Evolutionary conservation across 139 green algal species (phyloP).

Genomic region (Chara braunii): DNA sequence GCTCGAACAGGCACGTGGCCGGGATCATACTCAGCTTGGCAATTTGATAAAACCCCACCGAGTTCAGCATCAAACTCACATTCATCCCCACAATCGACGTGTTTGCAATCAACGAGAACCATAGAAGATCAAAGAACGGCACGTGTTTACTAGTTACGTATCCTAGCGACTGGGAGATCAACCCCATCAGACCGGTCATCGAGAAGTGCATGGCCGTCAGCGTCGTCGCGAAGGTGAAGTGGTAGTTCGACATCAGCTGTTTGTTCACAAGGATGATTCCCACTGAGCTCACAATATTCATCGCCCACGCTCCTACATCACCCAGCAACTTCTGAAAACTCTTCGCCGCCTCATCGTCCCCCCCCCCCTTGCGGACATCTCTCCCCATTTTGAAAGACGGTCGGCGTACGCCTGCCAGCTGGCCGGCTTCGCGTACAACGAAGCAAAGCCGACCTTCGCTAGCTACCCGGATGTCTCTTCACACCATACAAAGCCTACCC

Average conservation of each 20-base stretch:
- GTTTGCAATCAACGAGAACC: slow-evolving; percentile 53
- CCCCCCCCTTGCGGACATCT: too few species aligned
- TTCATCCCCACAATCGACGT: slow-evolving; percentile 62
- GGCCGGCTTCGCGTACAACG: too few species aligned
- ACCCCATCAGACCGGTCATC: slow-evolving; percentile 24
- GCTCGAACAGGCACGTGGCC: slow-evolving; percentile 77
- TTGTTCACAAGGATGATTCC: slow-evolving; percentile 43
- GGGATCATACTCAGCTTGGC: slow-evolving; percentile 93
- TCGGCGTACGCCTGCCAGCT: too few species aligned
- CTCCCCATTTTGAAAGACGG: too few species aligned
- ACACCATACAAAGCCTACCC: too few species aligned
- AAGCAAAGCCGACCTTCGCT: too few species aligned
- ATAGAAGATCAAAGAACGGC: slow-evolving; percentile 44
- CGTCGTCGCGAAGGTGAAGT: slow-evolving; percentile 37
- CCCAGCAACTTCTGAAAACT: slow-evolving; percentile 4
- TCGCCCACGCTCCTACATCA: slow-evolving; percentile 10
- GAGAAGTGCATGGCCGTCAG: slow-evolving; percentile 29
- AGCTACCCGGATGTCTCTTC: too few species aligned
- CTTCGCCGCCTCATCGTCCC: too few species aligned
- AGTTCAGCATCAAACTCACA: slow-evolving; percentile 62
- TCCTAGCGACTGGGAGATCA: slow-evolving; percentile 16
- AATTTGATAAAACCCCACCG: slow-evolving; percentile 55
- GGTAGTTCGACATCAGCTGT: slow-evolving; percentile 41
- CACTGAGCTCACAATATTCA: slow-evolving; percentile 36
- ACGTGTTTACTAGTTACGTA: slow-evolving; percentile 25